phyloP scores from a whole-genome alignment of 306 rosid genomes.

The Prunus campanulata region DNA sequence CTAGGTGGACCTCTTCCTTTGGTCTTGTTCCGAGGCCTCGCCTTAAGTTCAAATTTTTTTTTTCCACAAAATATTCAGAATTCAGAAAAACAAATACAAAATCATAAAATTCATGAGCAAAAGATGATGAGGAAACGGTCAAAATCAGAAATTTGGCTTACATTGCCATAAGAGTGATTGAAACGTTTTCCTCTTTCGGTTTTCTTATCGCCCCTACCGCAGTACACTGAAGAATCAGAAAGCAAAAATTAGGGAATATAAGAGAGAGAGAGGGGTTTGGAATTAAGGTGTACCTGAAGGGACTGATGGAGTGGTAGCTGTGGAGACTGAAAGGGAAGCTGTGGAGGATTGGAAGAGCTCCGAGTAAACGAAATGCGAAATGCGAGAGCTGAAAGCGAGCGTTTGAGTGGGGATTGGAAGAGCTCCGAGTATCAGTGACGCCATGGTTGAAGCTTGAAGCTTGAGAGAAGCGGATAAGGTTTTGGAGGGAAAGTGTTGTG shows the following conservation, averaged over 20 bases:
- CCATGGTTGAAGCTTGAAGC: too few species aligned
- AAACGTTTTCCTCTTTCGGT: conserved; percentile 79
- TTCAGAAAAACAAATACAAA: neutral
- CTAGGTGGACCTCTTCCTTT: conserved; percentile 75
- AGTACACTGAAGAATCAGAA: conserved; percentile 41
- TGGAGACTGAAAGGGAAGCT: conserved; percentile 36
- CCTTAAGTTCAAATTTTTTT: conserved; percentile 29
- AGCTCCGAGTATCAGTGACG: too few species aligned
- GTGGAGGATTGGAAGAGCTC: neutral
- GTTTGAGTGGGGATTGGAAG: too few species aligned
- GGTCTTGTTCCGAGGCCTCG: conserved; percentile 63
- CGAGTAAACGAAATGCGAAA: too few species aligned
- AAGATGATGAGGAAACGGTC: neutral
- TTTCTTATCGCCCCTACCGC: conserved; percentile 84
- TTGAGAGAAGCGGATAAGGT: too few species aligned
- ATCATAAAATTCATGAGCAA: neutral
- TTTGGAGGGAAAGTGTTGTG: too few species aligned
- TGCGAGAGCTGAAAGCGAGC: too few species aligned
- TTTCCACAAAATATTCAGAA: neutral
- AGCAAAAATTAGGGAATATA: conserved; percentile 3
- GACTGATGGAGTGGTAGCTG: conserved; percentile 35
- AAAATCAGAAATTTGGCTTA: conserved; percentile 8
- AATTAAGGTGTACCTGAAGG: conserved; percentile 31
- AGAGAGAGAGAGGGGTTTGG: neutral
- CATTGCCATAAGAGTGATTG: conserved; percentile 78